A percentile compares a stretch with the other conserved stretches of the same genome.
These are phyloP conservation scores for Usnea hakonensis DNA, from an alignment of 495 filamentous ascomycete species.

Conservation along the genomic window DNA sequence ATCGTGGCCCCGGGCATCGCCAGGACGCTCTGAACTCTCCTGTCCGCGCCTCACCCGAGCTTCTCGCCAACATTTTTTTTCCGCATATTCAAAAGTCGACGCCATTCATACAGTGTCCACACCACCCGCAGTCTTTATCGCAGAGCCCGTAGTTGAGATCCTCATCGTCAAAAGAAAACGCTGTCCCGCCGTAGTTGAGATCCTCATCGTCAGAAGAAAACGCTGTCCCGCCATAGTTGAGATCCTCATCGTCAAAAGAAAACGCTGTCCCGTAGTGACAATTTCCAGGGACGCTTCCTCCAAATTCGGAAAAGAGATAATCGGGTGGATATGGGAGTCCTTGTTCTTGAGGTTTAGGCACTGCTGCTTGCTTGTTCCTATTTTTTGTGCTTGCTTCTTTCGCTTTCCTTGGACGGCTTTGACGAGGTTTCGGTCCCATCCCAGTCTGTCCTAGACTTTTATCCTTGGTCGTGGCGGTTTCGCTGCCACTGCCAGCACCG, in stretches of 20 bases:
- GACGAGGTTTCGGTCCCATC: not conserved
- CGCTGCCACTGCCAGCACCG: not conserved
- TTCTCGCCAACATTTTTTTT: not conserved
- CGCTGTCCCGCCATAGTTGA: not conserved
- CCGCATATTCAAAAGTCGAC: constrained; percentile 7
- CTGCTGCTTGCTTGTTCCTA: not conserved
- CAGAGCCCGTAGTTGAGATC: constrained; percentile 8
- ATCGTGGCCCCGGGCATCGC: not conserved
- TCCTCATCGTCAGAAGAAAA: not conserved
- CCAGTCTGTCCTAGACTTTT: not conserved
- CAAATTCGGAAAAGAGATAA: constrained; percentile 1
- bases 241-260: not conserved
- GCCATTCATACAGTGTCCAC: constrained; percentile 16
- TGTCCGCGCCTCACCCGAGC: not conserved
- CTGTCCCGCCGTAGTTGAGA: not conserved
- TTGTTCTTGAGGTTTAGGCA: not conserved
- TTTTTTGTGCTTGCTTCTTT: not conserved
- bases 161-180: not conserved
- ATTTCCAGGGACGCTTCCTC: not conserved
- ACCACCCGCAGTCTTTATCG: constrained; percentile 21
- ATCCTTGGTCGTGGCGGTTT: not conserved
- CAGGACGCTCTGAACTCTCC: not conserved
- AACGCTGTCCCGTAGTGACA: not conserved
- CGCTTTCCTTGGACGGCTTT: not conserved
- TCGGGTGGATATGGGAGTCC: not conserved